Evolutionary conservation across 2,329 filamentous ascomycete genomes (phyloP).

Genomic region (Talaromyces sp.): DNA sequence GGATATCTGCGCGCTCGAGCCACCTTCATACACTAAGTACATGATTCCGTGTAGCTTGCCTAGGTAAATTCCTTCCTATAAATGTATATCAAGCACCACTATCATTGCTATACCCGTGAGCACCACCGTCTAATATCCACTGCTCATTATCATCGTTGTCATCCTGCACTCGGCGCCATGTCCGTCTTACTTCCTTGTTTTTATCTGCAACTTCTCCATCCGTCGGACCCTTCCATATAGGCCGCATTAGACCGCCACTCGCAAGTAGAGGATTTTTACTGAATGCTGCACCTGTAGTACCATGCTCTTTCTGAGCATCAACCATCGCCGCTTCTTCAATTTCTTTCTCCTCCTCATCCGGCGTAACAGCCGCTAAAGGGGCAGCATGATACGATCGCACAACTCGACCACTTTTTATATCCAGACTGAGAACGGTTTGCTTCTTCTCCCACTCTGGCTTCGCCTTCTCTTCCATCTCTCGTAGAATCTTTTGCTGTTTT

Average conservation of each 20-base stretch:
- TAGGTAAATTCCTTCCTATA: background rate
- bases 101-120: constrained; percentile 35
- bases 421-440: constrained; percentile 78
- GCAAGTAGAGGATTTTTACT: constrained; percentile 47
- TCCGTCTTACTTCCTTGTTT: constrained; percentile 39
- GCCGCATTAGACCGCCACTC: constrained; percentile 45
- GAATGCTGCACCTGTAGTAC: constrained; percentile 36
- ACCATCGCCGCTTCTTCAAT: constrained; percentile 21
- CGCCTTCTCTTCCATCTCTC: constrained; percentile 84
- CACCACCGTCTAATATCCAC: constrained; percentile 48
- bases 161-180: constrained; percentile 49
- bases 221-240: constrained; percentile 43
- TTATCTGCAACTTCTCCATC: constrained; percentile 31
- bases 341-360: constrained; percentile 23
- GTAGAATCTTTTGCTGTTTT: constrained; percentile 76
- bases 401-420: constrained; percentile 74
- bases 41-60: background rate
- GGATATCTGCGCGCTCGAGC: background rate
- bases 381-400: constrained; percentile 54
- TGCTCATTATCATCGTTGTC: constrained; percentile 50
- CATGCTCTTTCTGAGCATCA: constrained; percentile 21
- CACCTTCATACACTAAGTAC: background rate
- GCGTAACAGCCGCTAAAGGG: constrained; percentile 27
- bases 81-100: background rate
- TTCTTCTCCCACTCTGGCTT: constrained; percentile 87